Conservation (phyloP, 2,329 filamentous ascomycete species). For the Pseudocercospora eumusae region DNA sequence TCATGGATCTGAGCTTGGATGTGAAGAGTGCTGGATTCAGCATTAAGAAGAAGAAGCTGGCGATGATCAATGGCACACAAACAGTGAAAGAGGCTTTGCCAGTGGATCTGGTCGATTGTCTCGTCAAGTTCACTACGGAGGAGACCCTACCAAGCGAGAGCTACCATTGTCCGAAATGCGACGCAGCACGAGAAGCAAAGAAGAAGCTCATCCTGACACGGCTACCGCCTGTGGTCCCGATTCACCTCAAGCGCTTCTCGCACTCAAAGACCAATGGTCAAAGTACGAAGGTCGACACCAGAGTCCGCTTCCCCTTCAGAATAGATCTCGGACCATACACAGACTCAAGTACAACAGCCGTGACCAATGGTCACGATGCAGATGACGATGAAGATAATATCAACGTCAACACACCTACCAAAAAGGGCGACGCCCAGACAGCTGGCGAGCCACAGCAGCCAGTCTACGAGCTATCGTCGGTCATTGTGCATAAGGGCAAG, state of each 20-base stretch:
- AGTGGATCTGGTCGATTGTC: conserved; percentile 58
- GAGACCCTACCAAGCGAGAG: conserved; percentile 75
- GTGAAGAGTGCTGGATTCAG: conserved; percentile 62
- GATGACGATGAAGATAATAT: conserved; percentile 24
- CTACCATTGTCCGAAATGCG: conserved; percentile 82
- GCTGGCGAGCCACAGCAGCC: conserved; percentile 50
- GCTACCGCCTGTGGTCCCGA: conserved; percentile 83
- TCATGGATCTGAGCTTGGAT: conserved; percentile 86
- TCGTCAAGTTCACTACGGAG: conserved; percentile 82
- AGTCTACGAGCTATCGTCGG: conserved; percentile 82
- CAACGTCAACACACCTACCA: conserved; percentile 21
- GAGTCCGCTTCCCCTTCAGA: conserved; percentile 79
- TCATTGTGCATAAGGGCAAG: conserved; percentile 90
- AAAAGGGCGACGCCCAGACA: conserved; percentile 14
- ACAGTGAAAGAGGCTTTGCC: conserved; percentile 37
- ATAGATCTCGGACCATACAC: conserved; percentile 85
- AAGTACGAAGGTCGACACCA: conserved; percentile 87
- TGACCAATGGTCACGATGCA: conserved; percentile 44
- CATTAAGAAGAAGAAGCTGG: conserved; percentile 61
- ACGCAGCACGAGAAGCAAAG: conserved; percentile 70
- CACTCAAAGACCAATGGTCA: conserved; percentile 58
- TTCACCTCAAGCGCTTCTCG: conserved; percentile 72
- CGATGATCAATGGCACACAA: conserved; percentile 50
- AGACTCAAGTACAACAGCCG: conserved; percentile 14
- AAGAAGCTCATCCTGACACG: conserved; percentile 83